A percentile compares a stretch with the other conserved stretches of the same genome.
These are phyloP conservation scores for Penicillium pancosmium DNA, from an alignment of 495 filamentous ascomycete genomes.

Conservation along the genomic window DNA sequence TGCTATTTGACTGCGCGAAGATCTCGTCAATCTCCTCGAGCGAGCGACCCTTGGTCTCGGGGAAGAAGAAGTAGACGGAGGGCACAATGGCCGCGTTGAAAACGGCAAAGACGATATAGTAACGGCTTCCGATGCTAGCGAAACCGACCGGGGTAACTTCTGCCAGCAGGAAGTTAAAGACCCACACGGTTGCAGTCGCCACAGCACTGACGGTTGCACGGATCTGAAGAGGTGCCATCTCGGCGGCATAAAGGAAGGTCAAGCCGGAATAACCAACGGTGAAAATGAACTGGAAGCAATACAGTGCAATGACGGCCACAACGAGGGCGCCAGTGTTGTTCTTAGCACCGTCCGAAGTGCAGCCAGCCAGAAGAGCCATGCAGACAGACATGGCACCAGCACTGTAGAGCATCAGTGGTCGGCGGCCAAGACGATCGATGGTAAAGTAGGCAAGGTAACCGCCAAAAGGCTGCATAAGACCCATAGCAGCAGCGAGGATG, in stretches of 20 bases:
- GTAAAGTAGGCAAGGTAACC: constrained; percentile 76
- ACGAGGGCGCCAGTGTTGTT: constrained; percentile 41
- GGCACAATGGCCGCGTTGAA: constrained; percentile 50
- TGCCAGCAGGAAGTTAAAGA: constrained; percentile 51
- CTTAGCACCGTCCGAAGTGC: constrained; percentile 35
- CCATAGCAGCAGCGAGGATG: constrained; percentile 74
- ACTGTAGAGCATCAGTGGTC: constrained; percentile 63
- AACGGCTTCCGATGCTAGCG: constrained; percentile 43
- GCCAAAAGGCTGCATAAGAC: constrained; percentile 73
- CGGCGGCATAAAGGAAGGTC: constrained; percentile 65
- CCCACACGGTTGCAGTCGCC: constrained; percentile 64
- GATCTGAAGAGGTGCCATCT: constrained; percentile 69
- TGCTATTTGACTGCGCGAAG: constrained; percentile 45
- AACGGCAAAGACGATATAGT: constrained; percentile 53
- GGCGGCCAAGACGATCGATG: constrained; percentile 73
- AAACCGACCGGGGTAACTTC: constrained; percentile 51
- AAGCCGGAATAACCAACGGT: constrained; percentile 64
- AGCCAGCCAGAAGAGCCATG: constrained; percentile 61
- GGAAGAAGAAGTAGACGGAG: constrained; percentile 59
- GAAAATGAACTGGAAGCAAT: constrained; percentile 47
- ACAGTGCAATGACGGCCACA: constrained; percentile 44
- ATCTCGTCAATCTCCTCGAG: constrained; percentile 79
- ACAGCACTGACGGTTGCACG: constrained; percentile 68
- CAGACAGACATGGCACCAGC: constrained; percentile 58
- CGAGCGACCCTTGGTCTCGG: constrained; percentile 59